Conservation (phyloP, 2,329 filamentous ascomycete species). For the Xylariaceae sp. region DNA sequence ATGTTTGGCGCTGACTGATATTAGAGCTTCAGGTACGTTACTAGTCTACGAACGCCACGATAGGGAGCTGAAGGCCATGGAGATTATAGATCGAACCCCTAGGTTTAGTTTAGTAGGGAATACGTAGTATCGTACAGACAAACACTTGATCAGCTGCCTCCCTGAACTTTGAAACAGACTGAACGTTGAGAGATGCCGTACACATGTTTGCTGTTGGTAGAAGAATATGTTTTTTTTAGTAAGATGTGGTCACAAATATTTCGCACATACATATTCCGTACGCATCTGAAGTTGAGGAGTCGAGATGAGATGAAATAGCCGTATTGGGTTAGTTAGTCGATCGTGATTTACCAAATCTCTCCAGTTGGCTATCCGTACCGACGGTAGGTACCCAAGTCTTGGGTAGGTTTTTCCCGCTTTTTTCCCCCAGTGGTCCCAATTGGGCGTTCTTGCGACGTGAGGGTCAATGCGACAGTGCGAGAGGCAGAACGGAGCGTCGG, state of each 20-base stretch:
- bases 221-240: too few species aligned
- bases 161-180: too few species aligned
- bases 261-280: background rate
- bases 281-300: background rate
- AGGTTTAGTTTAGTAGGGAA: too few species aligned
- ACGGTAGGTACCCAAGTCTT: background rate
- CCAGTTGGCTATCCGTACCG: background rate
- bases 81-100: too few species aligned
- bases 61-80: too few species aligned
- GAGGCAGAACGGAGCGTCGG: slow-evolving; percentile 9
- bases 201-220: too few species aligned
- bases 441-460: slow-evolving; percentile 11
- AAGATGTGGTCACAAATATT: background rate
- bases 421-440: slow-evolving; percentile 6
- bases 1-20: too few species aligned
- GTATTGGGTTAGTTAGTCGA: background rate
- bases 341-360: background rate
- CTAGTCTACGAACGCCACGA: too few species aligned
- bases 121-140: too few species aligned
- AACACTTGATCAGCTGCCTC: too few species aligned
- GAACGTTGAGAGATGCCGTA: too few species aligned
- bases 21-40: too few species aligned
- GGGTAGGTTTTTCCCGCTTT: background rate
- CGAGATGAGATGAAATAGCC: background rate
- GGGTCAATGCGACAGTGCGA: slow-evolving; percentile 18